Conservation (phyloP, 805 yeast genomes). For the Metschnikowia bowlesiae region DNA sequence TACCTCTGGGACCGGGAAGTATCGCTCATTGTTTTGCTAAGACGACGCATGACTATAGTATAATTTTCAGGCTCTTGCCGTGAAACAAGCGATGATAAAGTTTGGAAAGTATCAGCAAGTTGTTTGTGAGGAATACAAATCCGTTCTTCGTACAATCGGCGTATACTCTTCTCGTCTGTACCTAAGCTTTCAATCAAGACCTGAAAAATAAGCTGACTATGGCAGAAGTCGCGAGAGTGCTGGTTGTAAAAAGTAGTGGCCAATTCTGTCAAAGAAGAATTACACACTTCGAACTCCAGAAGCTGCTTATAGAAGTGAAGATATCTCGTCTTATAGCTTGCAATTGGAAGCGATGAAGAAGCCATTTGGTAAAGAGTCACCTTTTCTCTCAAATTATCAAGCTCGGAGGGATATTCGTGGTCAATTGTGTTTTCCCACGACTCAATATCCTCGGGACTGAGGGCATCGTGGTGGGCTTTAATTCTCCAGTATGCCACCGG, state of each 20-base stretch:
- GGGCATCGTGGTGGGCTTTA: not conserved
- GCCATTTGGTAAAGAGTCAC: not conserved
- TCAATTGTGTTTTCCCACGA: constrained; percentile 9
- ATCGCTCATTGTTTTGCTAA: constrained; percentile 24
- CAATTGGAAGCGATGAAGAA: not conserved
- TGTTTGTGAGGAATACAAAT: constrained; percentile 38
- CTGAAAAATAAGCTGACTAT: constrained; percentile 21
- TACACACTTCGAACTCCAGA: not conserved
- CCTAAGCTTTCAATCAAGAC: constrained; percentile 7
- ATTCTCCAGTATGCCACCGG: constrained; percentile 6
- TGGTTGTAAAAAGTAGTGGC: not conserved
- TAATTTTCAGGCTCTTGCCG: constrained; percentile 24
- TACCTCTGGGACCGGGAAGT: constrained; percentile 26
- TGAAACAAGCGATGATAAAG: constrained; percentile 40
- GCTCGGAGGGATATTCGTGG: not conserved
- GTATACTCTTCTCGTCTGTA: constrained; percentile 14
- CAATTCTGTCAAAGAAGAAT: not conserved
- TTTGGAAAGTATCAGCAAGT: constrained; percentile 37
- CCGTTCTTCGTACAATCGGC: constrained; percentile 25
- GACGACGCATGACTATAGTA: constrained; percentile 31
- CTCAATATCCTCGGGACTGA: constrained; percentile 4
- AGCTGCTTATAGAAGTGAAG: not conserved
- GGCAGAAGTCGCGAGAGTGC: constrained; percentile 21
- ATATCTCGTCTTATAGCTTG: not conserved
- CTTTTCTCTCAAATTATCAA: not conserved